phyloP scores from a whole-genome alignment of 2,329 filamentous ascomycete genomes.

The Aspergillus sojae region DNA sequence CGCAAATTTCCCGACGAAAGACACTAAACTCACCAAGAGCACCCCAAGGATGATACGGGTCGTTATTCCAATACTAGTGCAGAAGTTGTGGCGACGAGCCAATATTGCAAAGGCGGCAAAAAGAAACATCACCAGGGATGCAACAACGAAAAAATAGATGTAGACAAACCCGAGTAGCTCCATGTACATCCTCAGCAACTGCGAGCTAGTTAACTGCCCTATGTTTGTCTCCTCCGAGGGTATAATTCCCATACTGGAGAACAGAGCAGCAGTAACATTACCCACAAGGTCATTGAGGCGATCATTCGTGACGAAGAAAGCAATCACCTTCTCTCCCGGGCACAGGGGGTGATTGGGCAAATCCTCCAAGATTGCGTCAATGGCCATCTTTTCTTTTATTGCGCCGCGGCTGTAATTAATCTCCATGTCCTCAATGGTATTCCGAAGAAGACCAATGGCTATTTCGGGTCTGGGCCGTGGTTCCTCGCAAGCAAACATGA shows the following conservation, averaged over 20 bases:
- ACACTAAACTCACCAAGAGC: constrained; percentile 31
- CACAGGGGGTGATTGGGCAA: constrained; percentile 36
- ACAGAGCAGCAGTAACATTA: constrained; percentile 44
- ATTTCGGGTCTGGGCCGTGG: constrained; percentile 30
- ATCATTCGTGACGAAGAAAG: constrained; percentile 29
- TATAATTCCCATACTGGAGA: constrained; percentile 44
- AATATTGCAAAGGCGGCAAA: constrained; percentile 38
- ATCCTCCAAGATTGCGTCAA: constrained; percentile 34
- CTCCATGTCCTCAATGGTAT: constrained; percentile 44
- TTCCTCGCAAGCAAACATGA: constrained; percentile 44
- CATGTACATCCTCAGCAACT: constrained; percentile 41
- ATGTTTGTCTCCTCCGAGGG: constrained; percentile 33
- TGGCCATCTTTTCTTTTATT: constrained; percentile 35
- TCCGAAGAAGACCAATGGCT: constrained; percentile 38
- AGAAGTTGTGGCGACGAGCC: constrained; percentile 29
- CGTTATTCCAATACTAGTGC: constrained; percentile 28
- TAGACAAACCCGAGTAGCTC: constrained; percentile 43
- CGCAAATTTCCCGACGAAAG: constrained; percentile 35
- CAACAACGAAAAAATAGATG: constrained; percentile 43
- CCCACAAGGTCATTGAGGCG: constrained; percentile 38
- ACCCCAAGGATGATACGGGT: constrained; percentile 34
- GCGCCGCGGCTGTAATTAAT: constrained; percentile 40
- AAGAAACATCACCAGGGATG: constrained; percentile 39
- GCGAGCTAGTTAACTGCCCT: constrained; percentile 29
- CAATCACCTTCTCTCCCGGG: constrained; percentile 19